Percentiles rank a stretch among this genome's conserved stretches.
These are phyloP conservation scores for Croton laevigatus DNA, from an alignment of 441 rosid species.

Conservation along the genomic window DNA sequence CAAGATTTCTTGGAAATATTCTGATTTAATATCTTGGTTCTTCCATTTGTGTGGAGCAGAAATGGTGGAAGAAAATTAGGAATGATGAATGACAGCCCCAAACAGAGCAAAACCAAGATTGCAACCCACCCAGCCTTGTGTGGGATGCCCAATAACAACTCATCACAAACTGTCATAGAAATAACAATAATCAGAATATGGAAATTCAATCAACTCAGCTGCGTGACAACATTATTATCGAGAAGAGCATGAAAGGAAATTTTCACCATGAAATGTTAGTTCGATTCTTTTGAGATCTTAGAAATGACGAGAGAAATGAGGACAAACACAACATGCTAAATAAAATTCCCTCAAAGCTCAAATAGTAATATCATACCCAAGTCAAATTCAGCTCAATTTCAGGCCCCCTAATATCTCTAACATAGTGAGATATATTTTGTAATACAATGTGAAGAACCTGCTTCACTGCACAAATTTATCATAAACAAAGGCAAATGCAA, in stretches of 20 bases:
- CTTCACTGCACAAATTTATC: not conserved
- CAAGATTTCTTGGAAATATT: slow-evolving; percentile 40
- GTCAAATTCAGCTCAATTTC: not conserved
- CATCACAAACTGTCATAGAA: slow-evolving; percentile 71
- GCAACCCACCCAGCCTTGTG: slow-evolving; percentile 73
- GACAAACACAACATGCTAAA: not conserved
- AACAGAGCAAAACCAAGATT: slow-evolving; percentile 57
- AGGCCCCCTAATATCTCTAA: not conserved
- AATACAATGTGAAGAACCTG: not conserved
- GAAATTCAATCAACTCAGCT: not conserved
- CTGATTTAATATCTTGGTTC: slow-evolving; percentile 13
- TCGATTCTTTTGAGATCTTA: not conserved
- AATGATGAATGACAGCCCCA: slow-evolving; percentile 49
- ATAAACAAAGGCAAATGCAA: not conserved
- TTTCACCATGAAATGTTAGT: not conserved
- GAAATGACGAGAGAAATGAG: not conserved
- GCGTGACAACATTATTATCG: not conserved
- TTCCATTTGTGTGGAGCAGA: slow-evolving; percentile 36
- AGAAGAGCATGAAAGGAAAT: not conserved
- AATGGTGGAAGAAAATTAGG: slow-evolving; percentile 57
- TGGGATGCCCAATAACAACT: slow-evolving; percentile 68
- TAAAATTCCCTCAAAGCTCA: not conserved
- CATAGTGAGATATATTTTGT: not conserved
- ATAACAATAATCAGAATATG: slow-evolving; percentile 3
- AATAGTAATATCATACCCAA: not conserved